Percentiles rank a stretch among this genome's conserved stretches.
Evolutionary conservation across 805 yeast species (phyloP).

Genomic region (Myxozyma neotropica): DNA sequence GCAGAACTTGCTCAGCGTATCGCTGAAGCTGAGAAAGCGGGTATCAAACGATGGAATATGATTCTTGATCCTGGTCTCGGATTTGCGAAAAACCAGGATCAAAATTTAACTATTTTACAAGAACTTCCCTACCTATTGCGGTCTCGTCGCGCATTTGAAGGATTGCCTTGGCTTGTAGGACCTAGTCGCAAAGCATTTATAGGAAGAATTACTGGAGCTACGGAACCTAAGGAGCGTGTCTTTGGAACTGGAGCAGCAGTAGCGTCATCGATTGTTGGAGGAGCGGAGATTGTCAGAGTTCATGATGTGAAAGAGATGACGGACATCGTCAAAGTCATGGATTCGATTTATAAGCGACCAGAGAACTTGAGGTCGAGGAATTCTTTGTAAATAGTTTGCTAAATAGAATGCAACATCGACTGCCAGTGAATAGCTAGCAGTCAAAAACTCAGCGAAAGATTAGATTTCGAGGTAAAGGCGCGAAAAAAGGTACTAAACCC

Average conservation of each 20-base stretch:
- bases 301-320: conserved; percentile 72
- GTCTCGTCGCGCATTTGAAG: conserved; percentile 34
- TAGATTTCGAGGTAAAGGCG: too few relatives aligned
- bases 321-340: conserved; percentile 63
- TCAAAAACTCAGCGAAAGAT: too few relatives aligned
- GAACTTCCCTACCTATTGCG: conserved; percentile 36
- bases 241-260: conserved; percentile 77
- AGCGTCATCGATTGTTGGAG: conserved; percentile 70
- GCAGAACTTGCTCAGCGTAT: conserved; percentile 65
- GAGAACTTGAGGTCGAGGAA: not conserved
- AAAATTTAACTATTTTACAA: conserved; percentile 68
- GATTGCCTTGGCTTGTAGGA: conserved; percentile 62
- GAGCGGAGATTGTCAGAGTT: conserved; percentile 81
- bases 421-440: too few relatives aligned
- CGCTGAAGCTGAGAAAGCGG: conserved; percentile 56
- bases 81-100: conserved; percentile 79
- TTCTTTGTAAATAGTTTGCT: not conserved
- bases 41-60: conserved; percentile 86
- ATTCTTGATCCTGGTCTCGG: conserved; percentile 95
- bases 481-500: too few relatives aligned
- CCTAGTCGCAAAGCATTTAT: conserved; percentile 88
- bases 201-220: conserved; percentile 68
- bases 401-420: too few relatives aligned
- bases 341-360: conserved; percentile 53
- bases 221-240: conserved; percentile 61